A percentile compares a stretch with the other conserved stretches of the same genome.
Conservation (phyloP, 306 rosid genomes). For the Luffa acutangula region DNA sequence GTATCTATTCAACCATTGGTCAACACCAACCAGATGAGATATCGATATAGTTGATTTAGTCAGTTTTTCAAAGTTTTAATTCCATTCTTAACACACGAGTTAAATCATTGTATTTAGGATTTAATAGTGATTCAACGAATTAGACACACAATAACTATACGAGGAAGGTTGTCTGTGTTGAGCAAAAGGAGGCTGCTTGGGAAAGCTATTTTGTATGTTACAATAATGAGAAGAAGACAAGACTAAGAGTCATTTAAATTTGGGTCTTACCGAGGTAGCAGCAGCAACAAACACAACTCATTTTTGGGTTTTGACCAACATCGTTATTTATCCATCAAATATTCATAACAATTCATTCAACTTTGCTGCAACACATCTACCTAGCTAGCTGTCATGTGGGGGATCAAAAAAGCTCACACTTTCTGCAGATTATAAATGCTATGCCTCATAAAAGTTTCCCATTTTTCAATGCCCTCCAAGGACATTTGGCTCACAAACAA, state of each 20-base stretch:
- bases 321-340: background rate
- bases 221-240: background rate
- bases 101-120: background rate
- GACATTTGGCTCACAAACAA: background rate
- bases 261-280: conserved; percentile 4
- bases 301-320: background rate
- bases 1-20: too few relatives aligned
- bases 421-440: background rate
- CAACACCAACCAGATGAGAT: too few relatives aligned
- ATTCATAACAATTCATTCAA: background rate
- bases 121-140: background rate
- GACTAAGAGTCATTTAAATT: background rate
- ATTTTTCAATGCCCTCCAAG: background rate
- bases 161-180: background rate
- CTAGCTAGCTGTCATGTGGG: conserved; percentile 2
- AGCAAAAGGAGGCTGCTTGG: background rate
- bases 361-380: background rate
- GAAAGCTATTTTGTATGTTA: background rate
- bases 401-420: background rate
- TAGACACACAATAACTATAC: background rate
- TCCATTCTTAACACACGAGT: background rate
- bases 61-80: too few relatives aligned
- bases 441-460: background rate
- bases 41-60: too few relatives aligned
- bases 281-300: background rate